Evolutionary conservation across 176 grass and related monocot genomes (phyloP).

Genomic region (Echinochloa phyllopogon): DNA sequence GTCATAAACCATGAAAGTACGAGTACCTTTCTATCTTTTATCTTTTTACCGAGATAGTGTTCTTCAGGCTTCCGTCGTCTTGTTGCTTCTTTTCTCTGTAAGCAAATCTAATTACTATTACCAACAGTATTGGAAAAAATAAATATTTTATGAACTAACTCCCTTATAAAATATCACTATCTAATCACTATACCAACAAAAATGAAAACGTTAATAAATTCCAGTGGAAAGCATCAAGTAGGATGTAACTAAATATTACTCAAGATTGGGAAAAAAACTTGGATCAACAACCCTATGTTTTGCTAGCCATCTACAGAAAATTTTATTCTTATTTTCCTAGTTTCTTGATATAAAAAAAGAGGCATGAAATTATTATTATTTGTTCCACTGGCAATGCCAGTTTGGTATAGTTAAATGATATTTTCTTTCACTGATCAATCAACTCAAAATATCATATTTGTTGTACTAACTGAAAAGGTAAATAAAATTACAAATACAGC

Average conservation of each 20-base stretch:
- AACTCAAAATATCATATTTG: conserved; percentile 7
- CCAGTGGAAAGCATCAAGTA: neutral
- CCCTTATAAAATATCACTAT: neutral
- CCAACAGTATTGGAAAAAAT: conserved; percentile 5
- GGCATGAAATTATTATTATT: neutral
- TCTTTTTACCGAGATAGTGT: conserved; percentile 64
- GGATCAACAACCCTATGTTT: neutral
- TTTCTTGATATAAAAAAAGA: neutral
- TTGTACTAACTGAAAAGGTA: conserved; percentile 18
- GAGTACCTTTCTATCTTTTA: conserved; percentile 83
- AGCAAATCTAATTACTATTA: conserved; percentile 4
- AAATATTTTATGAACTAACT: neutral
- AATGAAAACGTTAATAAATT: neutral
- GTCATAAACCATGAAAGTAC: neutral
- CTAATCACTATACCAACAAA: neutral
- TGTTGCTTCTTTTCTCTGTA: conserved; percentile 84
- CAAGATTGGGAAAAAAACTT: neutral
- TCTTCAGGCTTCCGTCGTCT: conserved; percentile 66
- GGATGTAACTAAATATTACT: conserved; percentile 7
- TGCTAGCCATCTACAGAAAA: neutral
- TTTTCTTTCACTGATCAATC: neutral
- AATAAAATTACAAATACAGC: neutral
- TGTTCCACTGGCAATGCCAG: neutral
- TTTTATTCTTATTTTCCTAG: neutral
- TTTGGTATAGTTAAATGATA: conserved; percentile 13